Conservation (phyloP, 164 flowering plant species). For the Annona squamosa region DNA sequence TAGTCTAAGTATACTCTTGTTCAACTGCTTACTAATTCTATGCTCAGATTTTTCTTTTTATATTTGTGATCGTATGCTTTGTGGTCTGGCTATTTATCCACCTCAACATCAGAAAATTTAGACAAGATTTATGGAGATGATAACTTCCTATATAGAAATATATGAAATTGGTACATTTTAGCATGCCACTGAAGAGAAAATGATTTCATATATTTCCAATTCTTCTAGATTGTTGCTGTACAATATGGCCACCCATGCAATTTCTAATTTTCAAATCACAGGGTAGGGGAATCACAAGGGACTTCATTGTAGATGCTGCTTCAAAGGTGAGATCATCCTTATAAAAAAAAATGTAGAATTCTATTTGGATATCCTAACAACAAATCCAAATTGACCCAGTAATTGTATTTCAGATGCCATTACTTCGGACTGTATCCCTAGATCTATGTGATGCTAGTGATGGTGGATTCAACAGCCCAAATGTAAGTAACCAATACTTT, state of each 20-base stretch:
- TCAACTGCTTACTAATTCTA: no score
- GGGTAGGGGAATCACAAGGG: constrained; percentile 57
- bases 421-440: constrained; percentile 64
- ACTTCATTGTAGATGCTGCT: constrained; percentile 51
- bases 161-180: not conserved
- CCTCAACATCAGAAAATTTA: no score
- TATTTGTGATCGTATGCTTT: no score
- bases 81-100: no score
- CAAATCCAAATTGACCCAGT: not conserved
- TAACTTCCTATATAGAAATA: no score
- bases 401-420: constrained; percentile 42
- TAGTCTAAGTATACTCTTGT: no score
- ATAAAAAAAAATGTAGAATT: not conserved
- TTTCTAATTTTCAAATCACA: constrained; percentile 15
- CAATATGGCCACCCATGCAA: not conserved
- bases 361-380: not conserved
- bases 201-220: not conserved
- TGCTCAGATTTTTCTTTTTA: no score
- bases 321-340: constrained; percentile 34
- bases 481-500: constrained; percentile 35
- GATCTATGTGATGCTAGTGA: constrained; percentile 69
- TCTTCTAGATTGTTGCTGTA: not conserved
- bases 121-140: no score
- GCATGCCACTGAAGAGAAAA: not conserved
- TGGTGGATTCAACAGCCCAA: constrained; percentile 53